Percentiles rank a stretch among this genome's conserved stretches.
phyloP scores from a whole-genome alignment of 768 basidiomycete genomes.

The Serendipita sp. region DNA sequence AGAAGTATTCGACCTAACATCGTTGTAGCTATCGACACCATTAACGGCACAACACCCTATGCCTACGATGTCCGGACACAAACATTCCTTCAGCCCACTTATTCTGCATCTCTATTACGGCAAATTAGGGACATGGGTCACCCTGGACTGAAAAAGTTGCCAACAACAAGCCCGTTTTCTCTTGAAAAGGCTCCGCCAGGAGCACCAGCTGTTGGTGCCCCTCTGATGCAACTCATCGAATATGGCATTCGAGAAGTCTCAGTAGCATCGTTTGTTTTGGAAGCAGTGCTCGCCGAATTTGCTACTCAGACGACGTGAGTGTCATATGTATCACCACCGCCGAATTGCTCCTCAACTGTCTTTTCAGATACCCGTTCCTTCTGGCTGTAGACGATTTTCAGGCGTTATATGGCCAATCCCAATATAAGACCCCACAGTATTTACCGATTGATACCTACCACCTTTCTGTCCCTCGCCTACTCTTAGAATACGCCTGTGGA shows the following conservation, averaged over 20 bases:
- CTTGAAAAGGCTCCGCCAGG: constrained; percentile 8
- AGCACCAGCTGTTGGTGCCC: constrained; percentile 24
- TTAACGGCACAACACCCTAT: constrained; percentile 61
- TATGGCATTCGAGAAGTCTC: constrained; percentile 38
- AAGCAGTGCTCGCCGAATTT: constrained; percentile 43
- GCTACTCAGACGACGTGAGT: constrained; percentile 48
- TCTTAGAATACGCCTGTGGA: constrained; percentile 69
- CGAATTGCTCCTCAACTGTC: background rate
- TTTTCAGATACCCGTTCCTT: constrained; percentile 52
- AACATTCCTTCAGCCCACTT: constrained; percentile 53
- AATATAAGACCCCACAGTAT: constrained; percentile 63
- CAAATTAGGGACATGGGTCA: constrained; percentile 4
- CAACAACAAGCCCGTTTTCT: background rate
- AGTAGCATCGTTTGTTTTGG: constrained; percentile 39
- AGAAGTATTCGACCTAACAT: background rate
- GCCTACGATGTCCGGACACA: constrained; percentile 58
- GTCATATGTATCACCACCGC: background rate
- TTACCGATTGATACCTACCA: constrained; percentile 55
- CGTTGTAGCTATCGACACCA: constrained; percentile 34
- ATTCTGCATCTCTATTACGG: background rate
- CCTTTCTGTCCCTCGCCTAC: constrained; percentile 57
- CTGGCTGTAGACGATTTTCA: constrained; percentile 84
- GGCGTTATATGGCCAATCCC: constrained; percentile 49
- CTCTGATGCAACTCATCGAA: constrained; percentile 38
- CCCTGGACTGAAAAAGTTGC: constrained; percentile 1